Percentiles rank a stretch among this genome's conserved stretches.
phyloP scores from a whole-genome alignment of 192 early-diverging fungal genomes.

The Coemansia sp. region DNA sequence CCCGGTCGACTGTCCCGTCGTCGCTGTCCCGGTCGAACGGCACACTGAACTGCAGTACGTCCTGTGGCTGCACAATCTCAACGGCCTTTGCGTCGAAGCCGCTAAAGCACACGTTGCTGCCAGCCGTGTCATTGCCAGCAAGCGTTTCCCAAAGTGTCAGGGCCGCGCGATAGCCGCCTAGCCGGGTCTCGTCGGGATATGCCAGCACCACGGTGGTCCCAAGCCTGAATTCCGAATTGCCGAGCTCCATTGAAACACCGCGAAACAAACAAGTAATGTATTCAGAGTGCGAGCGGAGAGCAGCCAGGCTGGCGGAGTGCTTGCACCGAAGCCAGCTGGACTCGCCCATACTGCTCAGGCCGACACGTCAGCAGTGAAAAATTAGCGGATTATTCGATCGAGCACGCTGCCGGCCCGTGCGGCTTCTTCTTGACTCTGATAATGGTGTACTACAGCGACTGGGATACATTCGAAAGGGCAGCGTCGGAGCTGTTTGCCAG shows the following conservation, averaged over 20 bases:
- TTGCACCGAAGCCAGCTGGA: background rate
- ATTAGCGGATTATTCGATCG: background rate
- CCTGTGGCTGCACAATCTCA: conserved; percentile 2
- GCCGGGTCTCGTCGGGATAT: conserved; percentile 38
- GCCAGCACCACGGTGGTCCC: conserved; percentile 32
- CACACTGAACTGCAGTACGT: background rate
- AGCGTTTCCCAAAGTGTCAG: conserved; percentile 23
- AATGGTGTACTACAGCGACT: conserved; percentile 37
- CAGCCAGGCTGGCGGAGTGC: too few species aligned
- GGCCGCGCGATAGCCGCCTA: conserved; percentile 42
- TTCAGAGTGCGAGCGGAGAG: too few species aligned
- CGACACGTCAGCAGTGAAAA: background rate
- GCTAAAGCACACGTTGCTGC: background rate
- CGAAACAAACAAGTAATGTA: too few species aligned
- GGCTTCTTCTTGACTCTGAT: background rate
- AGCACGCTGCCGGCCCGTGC: too few species aligned
- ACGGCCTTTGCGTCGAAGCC: background rate
- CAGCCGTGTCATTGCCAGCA: background rate
- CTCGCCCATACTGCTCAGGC: conserved; percentile 8
- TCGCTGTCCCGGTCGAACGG: background rate
- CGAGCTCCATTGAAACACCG: conserved; percentile 30
- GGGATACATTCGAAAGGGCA: conserved; percentile 36
- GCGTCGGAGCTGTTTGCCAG: conserved; percentile 27
- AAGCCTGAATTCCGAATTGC: conserved; percentile 20
- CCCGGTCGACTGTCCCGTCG: background rate